These are phyloP conservation scores for Penicillium dipodomyicola DNA, from an alignment of 495 filamentous ascomycete genomes.

Conservation along the genomic window DNA sequence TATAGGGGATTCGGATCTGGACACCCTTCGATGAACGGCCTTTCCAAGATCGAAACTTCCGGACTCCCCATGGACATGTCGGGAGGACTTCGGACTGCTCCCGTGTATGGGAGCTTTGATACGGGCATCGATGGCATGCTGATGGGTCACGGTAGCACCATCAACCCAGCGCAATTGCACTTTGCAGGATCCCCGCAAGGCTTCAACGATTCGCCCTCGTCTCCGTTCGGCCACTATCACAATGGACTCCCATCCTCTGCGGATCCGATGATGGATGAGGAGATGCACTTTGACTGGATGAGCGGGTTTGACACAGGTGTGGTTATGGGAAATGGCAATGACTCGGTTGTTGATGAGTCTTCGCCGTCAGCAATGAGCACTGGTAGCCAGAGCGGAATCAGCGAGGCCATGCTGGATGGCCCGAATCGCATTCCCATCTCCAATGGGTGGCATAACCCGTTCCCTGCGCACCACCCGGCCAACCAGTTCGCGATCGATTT, in stretches of 20 bases:
- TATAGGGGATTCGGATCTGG: conserved; percentile 71
- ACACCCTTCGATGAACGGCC: conserved; percentile 53
- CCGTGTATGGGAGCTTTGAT: conserved; percentile 66
- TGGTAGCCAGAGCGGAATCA: conserved; percentile 85
- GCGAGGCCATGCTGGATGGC: conserved; percentile 88
- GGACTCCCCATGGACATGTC: conserved; percentile 61
- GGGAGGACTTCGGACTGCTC: conserved; percentile 74
- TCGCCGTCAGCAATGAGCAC: conserved; percentile 94
- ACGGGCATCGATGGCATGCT: conserved; percentile 73
- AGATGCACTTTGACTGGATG: conserved; percentile 82
- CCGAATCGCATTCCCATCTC: conserved; percentile 59
- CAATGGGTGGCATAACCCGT: conserved; percentile 63
- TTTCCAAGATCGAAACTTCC: conserved; percentile 83
- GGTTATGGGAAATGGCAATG: conserved; percentile 64
- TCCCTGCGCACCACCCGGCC: conserved; percentile 59
- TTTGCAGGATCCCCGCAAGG: conserved; percentile 79
- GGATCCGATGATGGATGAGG: conserved; percentile 63
- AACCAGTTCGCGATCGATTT: conserved; percentile 61
- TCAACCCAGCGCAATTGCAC: conserved; percentile 95
- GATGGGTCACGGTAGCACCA: conserved; percentile 73
- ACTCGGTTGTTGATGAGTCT: conserved; percentile 83
- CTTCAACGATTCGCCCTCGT: conserved; percentile 63
- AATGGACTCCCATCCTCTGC: conserved; percentile 52
- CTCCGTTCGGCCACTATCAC: conserved; percentile 68
- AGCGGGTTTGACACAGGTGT: conserved; percentile 75